Percentiles rank a stretch among this genome's conserved stretches.
Conservation (phyloP, 2,329 filamentous ascomycete genomes). For the Epichloe sylvatica region DNA sequence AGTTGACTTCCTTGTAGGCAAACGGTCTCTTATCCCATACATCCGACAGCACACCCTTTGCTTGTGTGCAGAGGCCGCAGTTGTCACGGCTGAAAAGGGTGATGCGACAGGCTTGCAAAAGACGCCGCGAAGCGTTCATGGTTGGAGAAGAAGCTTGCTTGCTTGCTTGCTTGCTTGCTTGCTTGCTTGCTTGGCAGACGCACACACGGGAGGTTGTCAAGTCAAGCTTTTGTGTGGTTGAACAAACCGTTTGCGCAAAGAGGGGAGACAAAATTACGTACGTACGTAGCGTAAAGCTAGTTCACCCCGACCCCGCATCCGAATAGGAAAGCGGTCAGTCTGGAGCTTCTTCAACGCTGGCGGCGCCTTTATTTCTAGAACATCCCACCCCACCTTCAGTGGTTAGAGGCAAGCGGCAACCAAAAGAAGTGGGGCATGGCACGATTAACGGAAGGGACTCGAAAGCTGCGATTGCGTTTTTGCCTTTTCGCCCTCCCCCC, state of each 20-base stretch:
- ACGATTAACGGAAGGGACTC: neutral
- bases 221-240: neutral
- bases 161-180: neutral
- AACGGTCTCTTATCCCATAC: slow-evolving; percentile 56
- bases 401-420: too few relatives aligned
- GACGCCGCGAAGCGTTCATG: slow-evolving; percentile 38
- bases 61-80: slow-evolving; percentile 57
- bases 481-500: neutral
- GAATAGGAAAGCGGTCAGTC: slow-evolving; percentile 22
- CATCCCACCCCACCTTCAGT: slow-evolving; percentile 21
- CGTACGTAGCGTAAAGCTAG: neutral
- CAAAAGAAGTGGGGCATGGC: too few relatives aligned
- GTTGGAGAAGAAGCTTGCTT: neutral
- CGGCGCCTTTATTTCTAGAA: slow-evolving; percentile 23
- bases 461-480: neutral
- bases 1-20: slow-evolving; percentile 54
- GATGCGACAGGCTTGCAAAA: slow-evolving; percentile 46
- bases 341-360: neutral
- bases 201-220: neutral
- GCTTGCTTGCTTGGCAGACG: neutral
- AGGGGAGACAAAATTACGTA: neutral
- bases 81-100: slow-evolving; percentile 62
- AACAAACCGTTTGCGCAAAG: neutral
- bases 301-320: slow-evolving; percentile 15
- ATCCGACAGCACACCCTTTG: slow-evolving; percentile 51